Base-by-base conservation (phyloP, 2,329 filamentous ascomycete genomes). In the Botryotinia calthae region DNA sequence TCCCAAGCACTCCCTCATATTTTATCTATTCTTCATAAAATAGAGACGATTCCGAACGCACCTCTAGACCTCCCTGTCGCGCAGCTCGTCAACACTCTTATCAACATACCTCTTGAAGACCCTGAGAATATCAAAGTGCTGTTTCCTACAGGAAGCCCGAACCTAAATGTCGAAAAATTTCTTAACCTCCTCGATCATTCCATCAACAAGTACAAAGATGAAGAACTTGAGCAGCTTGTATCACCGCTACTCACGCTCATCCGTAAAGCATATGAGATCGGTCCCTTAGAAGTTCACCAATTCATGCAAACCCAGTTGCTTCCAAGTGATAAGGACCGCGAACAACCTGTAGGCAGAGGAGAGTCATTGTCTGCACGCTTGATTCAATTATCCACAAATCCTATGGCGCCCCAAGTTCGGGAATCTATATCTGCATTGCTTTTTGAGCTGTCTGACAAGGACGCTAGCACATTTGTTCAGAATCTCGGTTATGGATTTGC, bases 401-500 rank as follows among this genome's bases (percentile, higher is more conserved):
- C 94, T 0, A 82, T 89, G 61, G 87, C 92, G 0, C 89, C 93
- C 0, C 89, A 90, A 56, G 84, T 97, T 4, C 89, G 94, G 28
- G 89, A 92, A 64, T 88, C 89, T 28, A 91, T 97, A 70, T 93
- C 92, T 0, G 87, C 91, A 44, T 85, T 99, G 37, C 87, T 98
- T 74, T 99, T 97, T 80, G 92, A 97, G 76, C 86, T 98, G 42
- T 97, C 94, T 0, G 91, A 91, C 76, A 92, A 90, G 77, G 90
- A 98, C 78, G 88, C 95, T 0, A 87, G 87, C 25, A 91, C 86
- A 44, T 96, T 98, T 79, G 92, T 98, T 0, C 87, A 93, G 69
- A 98, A 98, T 77, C 93, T 99, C 20, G 96, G 96, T 0, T 99
- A 97, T 80, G 96, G 96, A 0, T 97, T 93, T 79, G 96, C 96